phyloP scores from a whole-genome alignment of 163 green algal genomes.

The Scenedesmus sp. region DNA sequence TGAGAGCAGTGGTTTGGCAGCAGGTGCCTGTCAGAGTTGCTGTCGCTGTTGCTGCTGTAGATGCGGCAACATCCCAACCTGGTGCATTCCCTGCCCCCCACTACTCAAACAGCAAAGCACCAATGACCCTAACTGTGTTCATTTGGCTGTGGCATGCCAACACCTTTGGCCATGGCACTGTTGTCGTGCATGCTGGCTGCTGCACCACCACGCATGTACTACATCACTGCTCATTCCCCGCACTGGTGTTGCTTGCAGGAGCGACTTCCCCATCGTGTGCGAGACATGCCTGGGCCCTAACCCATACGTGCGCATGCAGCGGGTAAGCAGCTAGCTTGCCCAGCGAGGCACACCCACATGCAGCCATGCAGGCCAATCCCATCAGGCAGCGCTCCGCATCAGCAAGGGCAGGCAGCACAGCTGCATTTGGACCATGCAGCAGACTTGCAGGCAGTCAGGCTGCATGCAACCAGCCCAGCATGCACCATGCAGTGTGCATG shows the following conservation, averaged over 20 bases:
- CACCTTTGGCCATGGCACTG: background rate
- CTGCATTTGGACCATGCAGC: background rate
- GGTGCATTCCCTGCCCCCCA: background rate
- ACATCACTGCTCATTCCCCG: background rate
- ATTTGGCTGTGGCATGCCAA: background rate
- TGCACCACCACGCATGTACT: background rate
- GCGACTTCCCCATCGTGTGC: slow-evolving; percentile 99
- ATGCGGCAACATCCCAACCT: background rate
- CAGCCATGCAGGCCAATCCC: background rate
- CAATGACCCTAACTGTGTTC: background rate
- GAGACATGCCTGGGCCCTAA: slow-evolving; percentile 98
- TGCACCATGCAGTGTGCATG: background rate
- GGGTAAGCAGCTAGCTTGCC: slow-evolving; percentile 65
- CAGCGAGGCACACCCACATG: background rate
- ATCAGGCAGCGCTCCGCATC: background rate
- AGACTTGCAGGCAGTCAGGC: background rate
- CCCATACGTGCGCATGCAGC: slow-evolving; percentile 99
- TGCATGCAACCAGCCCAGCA: background rate
- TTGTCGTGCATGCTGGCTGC: background rate
- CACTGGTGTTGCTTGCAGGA: slow-evolving; percentile 35
- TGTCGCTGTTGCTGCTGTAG: background rate
- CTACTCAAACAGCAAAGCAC: background rate
- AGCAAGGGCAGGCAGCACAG: background rate
- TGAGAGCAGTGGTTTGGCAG: background rate
- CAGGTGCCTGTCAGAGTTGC: background rate